Base-by-base conservation (phyloP, 345 rosid species). In the Eucalyptus pauciflora region DNA sequence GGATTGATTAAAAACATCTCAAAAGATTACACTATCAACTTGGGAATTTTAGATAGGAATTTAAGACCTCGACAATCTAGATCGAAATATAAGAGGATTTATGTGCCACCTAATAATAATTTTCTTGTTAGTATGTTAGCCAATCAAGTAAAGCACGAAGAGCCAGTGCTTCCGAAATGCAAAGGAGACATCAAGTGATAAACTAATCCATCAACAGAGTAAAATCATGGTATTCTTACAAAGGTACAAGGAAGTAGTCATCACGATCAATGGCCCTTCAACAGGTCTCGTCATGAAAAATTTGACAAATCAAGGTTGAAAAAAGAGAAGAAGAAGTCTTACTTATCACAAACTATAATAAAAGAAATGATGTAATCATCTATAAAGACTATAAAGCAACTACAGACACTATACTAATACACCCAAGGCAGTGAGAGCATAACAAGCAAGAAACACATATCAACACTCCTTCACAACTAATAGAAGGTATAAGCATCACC, bases 401-500 rank as follows among this genome's bases (percentile, higher is more conserved):
- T 48, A 54, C 43, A 80, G 79, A 25, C 20, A 13, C 52, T 13
- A 29, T 50, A 33, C 81, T 52, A 3, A 31, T 85, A 51, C 62
- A 29, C 25, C 45, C 54, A 89, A 60, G 11, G 81, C 83, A 83
- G 27, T 51, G 69, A 87, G 29, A 86, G 81, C 46, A 71, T 22
- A 37, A 20, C 11, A 33, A 37, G 41, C 81, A 33, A 71, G 81
- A 71, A 37, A 37, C 83, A 76, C 15, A 41, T 41, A 76, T 76
- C 15, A 76, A 41, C 48, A 41, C 48, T 76, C 83, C 27, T 76
- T 76, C 83, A 76, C 83, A 76, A 76, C 41, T 76, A 41, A 87
- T 50, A 90, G 62, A 86, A 49, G 51, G 18, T n/a, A 88, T 13
- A 43, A 29, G 83, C 29, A 48, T 91, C 93, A 97, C 99, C 99